Conservation (phyloP, 2,329 filamentous ascomycete genomes). For the Pseudogymnoascus sp. region DNA sequence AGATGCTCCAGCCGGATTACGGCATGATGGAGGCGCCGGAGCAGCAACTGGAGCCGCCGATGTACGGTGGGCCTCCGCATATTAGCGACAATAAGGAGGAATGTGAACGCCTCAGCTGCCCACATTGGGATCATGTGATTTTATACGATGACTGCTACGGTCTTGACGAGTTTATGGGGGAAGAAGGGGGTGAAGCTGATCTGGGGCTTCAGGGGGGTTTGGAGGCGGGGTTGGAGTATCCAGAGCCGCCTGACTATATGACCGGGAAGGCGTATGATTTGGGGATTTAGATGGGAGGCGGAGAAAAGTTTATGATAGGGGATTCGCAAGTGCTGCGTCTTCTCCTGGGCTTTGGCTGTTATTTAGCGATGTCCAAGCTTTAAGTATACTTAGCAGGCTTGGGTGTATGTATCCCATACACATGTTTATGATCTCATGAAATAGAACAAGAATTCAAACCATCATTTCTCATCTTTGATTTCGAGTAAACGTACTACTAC, state of each 20-base stretch:
- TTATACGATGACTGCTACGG: neutral
- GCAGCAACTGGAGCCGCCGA: neutral
- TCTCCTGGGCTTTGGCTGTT: neutral
- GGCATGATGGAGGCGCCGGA: neutral
- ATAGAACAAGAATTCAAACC: conserved; percentile 5
- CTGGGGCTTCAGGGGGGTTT: neutral
- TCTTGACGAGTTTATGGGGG: neutral
- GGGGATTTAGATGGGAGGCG: neutral
- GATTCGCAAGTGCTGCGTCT: conserved; percentile 6
- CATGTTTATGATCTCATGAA: neutral
- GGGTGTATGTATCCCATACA: neutral
- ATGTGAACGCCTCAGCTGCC: neutral
- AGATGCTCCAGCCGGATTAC: neutral
- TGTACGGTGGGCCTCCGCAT: neutral
- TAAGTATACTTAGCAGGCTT: neutral
- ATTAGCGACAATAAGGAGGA: neutral
- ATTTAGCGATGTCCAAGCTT: neutral
- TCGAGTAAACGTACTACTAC: neutral
- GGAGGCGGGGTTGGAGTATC: neutral
- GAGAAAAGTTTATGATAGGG: neutral
- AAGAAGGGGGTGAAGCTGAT: neutral
- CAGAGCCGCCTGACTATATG: neutral
- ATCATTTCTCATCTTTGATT: neutral
- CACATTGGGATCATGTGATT: neutral
- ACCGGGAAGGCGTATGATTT: neutral